These are phyloP conservation scores for Crucibulum laeve DNA, from an alignment of 768 basidiomycete genomes.

Conservation along the genomic window DNA sequence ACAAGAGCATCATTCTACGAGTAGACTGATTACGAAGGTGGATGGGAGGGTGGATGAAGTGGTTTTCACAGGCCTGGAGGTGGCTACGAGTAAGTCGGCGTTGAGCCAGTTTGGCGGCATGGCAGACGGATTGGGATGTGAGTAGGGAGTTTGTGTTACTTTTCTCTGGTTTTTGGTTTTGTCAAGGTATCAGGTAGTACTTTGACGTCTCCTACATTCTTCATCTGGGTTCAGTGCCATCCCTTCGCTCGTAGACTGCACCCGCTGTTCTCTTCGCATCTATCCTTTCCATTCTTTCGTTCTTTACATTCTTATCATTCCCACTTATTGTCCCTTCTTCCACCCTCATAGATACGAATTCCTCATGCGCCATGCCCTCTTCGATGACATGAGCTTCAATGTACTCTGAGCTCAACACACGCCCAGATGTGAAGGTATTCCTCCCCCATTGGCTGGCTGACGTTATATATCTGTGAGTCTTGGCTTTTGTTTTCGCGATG, in stretches of 20 bases:
- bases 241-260: too few species aligned
- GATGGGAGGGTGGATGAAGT: constrained; percentile 57
- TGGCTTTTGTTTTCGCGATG: not conserved
- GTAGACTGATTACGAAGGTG: constrained; percentile 54
- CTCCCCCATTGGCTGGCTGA: constrained; percentile 85
- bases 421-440: constrained; percentile 94
- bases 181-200: too few species aligned
- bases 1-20: constrained; percentile 80
- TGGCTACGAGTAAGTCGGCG: constrained; percentile 90
- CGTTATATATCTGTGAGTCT: constrained; percentile 83
- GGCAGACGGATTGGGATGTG: constrained; percentile 93
- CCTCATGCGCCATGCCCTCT: constrained; percentile 83
- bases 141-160: constrained; percentile 21
- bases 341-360: constrained; percentile 62
- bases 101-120: constrained; percentile 97
- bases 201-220: too few species aligned
- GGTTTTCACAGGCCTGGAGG: constrained; percentile 77
- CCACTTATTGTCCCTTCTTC: too few species aligned
- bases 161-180: not conserved
- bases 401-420: constrained; percentile 93
- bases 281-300: too few species aligned
- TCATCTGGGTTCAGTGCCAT: too few species aligned
- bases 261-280: too few species aligned
- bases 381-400: constrained; percentile 96
- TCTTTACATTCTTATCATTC: too few species aligned